Conservation (phyloP, 2,329 filamentous ascomycete species). For the Fusarium nygamai region DNA sequence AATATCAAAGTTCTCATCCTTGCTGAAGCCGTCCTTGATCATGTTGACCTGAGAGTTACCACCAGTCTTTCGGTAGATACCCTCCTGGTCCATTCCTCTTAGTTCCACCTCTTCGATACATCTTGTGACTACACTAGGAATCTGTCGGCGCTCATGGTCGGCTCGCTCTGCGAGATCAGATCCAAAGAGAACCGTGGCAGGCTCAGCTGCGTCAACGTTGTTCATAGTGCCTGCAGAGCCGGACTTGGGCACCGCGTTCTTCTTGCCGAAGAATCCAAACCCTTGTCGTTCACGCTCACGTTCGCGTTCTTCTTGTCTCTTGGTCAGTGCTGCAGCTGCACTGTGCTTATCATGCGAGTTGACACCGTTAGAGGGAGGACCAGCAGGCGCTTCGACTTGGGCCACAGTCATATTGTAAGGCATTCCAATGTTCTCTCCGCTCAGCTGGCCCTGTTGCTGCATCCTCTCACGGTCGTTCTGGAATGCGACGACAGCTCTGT, state of each 20-base stretch:
- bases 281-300: constrained; percentile 61
- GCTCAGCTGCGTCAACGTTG: constrained; percentile 58
- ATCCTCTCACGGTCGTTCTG: constrained; percentile 67
- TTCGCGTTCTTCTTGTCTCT: constrained; percentile 47
- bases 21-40: constrained; percentile 92
- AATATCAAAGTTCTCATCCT: constrained; percentile 86
- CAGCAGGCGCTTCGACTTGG: constrained; percentile 60
- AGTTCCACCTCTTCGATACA: constrained; percentile 98
- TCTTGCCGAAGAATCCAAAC: constrained; percentile 77
- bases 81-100: constrained; percentile 96
- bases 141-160: constrained; percentile 87
- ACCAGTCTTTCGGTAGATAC: constrained; percentile 97
- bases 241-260: constrained; percentile 62
- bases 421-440: constrained; percentile 72
- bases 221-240: constrained; percentile 56
- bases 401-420: constrained; percentile 76
- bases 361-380: constrained; percentile 42
- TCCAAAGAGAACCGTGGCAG: constrained; percentile 77
- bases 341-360: constrained; percentile 32
- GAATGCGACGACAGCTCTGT: constrained; percentile 85
- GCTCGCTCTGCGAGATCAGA: constrained; percentile 87
- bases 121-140: constrained; percentile 88
- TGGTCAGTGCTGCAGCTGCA: constrained; percentile 35
- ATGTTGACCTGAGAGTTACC: constrained; percentile 90
- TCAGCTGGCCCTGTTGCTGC: constrained; percentile 63